These are phyloP conservation scores for Ophiostoma sp. DNA, from an alignment of 2,329 filamentous ascomycete species.

Conservation along the genomic window DNA sequence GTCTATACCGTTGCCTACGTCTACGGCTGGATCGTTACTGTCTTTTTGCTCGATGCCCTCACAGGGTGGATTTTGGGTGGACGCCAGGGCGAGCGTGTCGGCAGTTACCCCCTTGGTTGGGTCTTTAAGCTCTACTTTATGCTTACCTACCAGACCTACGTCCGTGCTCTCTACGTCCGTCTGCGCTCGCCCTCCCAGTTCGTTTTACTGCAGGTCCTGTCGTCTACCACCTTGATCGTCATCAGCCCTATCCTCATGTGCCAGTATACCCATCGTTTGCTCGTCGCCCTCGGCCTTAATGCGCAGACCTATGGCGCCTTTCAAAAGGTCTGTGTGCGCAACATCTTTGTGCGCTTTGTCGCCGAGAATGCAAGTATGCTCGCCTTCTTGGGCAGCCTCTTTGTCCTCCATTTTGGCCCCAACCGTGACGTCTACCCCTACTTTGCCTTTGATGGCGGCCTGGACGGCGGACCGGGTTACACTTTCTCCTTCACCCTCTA, in stretches of 20 bases:
- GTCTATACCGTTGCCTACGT: slow-evolving; percentile 69
- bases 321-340: slow-evolving; percentile 65
- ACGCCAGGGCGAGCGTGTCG: slow-evolving; percentile 65
- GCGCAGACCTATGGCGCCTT: slow-evolving; percentile 62
- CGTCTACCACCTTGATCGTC: slow-evolving; percentile 62
- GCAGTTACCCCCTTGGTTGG: slow-evolving; percentile 70
- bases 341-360: slow-evolving; percentile 67
- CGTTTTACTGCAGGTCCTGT: slow-evolving; percentile 64
- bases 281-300: slow-evolving; percentile 56
- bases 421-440: slow-evolving; percentile 71
- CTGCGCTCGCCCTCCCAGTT: slow-evolving; percentile 66
- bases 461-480: slow-evolving; percentile 41
- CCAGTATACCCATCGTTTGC: slow-evolving; percentile 54
- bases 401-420: slow-evolving; percentile 65
- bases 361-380: slow-evolving; percentile 69
- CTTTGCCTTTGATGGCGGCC: slow-evolving; percentile 62
- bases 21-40: slow-evolving; percentile 68
- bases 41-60: slow-evolving; percentile 63
- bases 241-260: slow-evolving; percentile 66
- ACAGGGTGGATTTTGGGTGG: slow-evolving; percentile 68
- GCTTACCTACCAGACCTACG: slow-evolving; percentile 70
- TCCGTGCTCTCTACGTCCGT: slow-evolving; percentile 67
- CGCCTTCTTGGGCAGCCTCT: slow-evolving; percentile 64
- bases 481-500: slow-evolving; percentile 65
- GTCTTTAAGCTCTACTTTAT: slow-evolving; percentile 70